These are phyloP conservation scores for Saprolegnia diclina DNA, from an alignment of 352 stramenopile species.

Conservation along the genomic window DNA sequence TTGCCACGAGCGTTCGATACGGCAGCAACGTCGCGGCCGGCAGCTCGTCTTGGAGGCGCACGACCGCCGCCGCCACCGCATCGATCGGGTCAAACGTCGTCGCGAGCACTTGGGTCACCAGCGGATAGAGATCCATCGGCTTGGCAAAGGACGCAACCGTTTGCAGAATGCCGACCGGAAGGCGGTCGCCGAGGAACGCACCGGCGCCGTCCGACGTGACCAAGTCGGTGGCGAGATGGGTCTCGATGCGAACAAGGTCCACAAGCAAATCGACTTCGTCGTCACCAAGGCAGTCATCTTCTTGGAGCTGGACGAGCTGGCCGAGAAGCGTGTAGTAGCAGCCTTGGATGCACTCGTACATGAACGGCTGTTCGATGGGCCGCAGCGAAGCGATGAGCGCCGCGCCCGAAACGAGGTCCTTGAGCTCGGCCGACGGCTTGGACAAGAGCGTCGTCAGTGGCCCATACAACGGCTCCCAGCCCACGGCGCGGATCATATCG, in stretches of 20 bases:
- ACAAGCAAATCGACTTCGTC: neutral
- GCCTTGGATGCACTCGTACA: neutral
- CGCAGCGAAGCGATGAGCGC: neutral
- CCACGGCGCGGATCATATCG: neutral
- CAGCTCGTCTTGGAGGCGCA: too few species aligned
- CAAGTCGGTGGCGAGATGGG: neutral
- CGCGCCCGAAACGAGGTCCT: neutral
- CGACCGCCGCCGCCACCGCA: too few species aligned
- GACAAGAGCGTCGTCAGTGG: neutral
- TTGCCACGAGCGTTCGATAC: too few species aligned
- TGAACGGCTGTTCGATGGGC: neutral
- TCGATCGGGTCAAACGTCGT: too few species aligned
- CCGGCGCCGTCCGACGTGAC: too few species aligned
- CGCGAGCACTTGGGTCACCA: too few species aligned
- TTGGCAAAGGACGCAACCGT: too few species aligned
- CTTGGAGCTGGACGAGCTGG: neutral
- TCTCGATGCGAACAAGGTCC: neutral
- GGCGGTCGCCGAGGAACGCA: too few species aligned
- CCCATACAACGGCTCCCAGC: neutral
- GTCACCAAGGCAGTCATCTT: neutral
- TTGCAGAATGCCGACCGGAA: too few species aligned
- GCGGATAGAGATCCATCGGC: too few species aligned
- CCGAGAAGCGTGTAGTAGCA: neutral
- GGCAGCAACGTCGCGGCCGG: too few species aligned
- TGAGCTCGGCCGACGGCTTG: neutral